phyloP scores from a whole-genome alignment of 257 asterid species.

The Solanum raphanifolium region DNA sequence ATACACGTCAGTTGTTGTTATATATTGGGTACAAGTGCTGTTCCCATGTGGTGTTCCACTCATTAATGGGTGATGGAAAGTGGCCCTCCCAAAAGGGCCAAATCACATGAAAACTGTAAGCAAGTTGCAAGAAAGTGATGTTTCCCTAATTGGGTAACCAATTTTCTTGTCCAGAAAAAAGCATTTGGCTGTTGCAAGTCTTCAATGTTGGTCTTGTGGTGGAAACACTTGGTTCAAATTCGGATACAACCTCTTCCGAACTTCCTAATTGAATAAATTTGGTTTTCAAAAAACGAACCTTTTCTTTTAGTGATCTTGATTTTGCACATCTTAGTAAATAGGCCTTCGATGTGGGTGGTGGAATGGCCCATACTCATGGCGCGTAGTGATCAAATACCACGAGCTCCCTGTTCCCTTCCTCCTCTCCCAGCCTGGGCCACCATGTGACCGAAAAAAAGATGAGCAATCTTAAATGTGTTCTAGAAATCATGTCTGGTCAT shows the following conservation, averaged over 20 bases:
- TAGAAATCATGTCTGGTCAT: neutral
- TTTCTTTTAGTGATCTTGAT: neutral
- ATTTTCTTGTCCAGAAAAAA: neutral
- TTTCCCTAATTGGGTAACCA: neutral
- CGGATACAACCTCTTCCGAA: neutral
- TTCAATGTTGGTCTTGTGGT: neutral
- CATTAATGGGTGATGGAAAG: conserved; percentile 4
- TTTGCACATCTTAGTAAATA: neutral
- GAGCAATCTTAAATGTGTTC: neutral
- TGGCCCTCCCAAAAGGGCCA: conserved; percentile 10
- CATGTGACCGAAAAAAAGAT: neutral
- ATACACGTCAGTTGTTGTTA: neutral
- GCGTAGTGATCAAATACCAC: neutral
- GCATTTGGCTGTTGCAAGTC: neutral
- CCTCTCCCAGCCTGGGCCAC: neutral
- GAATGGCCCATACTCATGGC: neutral
- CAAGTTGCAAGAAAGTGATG: conserved; percentile 11
- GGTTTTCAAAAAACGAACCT: neutral
- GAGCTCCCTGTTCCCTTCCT: neutral
- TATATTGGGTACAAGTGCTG: neutral
- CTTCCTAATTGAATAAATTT: neutral
- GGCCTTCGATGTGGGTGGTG: neutral
- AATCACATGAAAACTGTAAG: conserved; percentile 13
- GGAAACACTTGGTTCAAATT: neutral
- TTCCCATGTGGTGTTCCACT: conserved; percentile 7